A percentile compares a stretch with the other conserved stretches of the same genome.
Conservation (phyloP, 345 rosid species). For the Eucalyptus globulus region DNA sequence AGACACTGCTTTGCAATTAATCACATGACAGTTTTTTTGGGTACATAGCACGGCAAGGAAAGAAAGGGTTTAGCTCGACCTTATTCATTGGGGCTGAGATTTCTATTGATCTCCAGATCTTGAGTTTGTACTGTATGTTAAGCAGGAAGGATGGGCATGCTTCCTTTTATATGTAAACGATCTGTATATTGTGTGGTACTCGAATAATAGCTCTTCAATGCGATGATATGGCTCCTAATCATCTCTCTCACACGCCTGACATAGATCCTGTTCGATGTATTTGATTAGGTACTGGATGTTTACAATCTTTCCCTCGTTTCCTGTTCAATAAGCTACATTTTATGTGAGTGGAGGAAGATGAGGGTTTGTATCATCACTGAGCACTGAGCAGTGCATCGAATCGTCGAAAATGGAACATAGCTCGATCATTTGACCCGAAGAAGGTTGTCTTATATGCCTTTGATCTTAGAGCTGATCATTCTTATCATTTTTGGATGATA, state of each 20-base stretch:
- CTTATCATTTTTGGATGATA: neutral
- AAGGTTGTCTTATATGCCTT: neutral
- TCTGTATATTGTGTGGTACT: neutral
- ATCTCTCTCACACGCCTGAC: neutral
- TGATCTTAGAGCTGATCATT: neutral
- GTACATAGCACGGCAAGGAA: neutral
- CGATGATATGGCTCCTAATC: neutral
- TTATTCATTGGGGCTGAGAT: neutral
- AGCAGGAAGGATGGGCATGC: neutral
- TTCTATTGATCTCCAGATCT: neutral
- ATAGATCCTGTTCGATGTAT: neutral
- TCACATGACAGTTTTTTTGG: neutral
- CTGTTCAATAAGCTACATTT: neutral
- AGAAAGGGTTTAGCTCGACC: neutral
- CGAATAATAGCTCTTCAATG: neutral
- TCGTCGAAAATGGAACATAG: neutral
- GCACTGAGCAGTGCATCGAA: neutral
- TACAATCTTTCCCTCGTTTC: neutral
- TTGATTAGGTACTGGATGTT: neutral
- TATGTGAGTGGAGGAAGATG: neutral
- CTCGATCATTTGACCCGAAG: neutral
- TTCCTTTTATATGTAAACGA: neutral
- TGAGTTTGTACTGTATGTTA: neutral
- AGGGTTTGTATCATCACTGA: neutral
- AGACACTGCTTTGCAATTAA: slow-evolving; percentile 73